Evolutionary conservation across 495 filamentous ascomycete genomes (phyloP).

Genomic region (Penicillium longicatenatum): DNA sequence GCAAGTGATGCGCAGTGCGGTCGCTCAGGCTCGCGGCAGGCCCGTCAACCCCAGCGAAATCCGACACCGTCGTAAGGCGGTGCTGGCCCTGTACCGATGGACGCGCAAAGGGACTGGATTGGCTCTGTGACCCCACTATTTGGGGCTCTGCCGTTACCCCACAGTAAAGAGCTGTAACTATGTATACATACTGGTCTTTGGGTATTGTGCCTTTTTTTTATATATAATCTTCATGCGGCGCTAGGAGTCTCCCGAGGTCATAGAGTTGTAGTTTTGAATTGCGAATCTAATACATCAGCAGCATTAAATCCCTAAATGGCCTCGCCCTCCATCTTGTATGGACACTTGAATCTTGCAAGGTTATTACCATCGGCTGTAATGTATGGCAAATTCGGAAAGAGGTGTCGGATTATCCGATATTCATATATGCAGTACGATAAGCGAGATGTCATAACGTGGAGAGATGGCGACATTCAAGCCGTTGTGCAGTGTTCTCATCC

Average conservation of each 20-base stretch:
- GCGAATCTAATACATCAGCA: neutral
- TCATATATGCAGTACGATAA: too few relatives aligned
- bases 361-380: too few relatives aligned
- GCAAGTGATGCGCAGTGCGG: slow-evolving; percentile 79
- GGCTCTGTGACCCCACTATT: slow-evolving; percentile 54
- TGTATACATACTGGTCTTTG: neutral
- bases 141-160: neutral
- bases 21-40: slow-evolving; percentile 73
- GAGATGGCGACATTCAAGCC: neutral
- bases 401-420: too few relatives aligned
- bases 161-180: neutral
- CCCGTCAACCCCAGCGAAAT: slow-evolving; percentile 77
- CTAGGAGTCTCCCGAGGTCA: too few relatives aligned
- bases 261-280: too few relatives aligned
- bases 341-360: too few relatives aligned
- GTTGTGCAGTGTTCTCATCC: neutral
- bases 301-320: too few relatives aligned
- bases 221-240: neutral
- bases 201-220: neutral
- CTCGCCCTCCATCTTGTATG: neutral
- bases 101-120: slow-evolving; percentile 76
- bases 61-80: slow-evolving; percentile 69
- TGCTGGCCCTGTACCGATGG: slow-evolving; percentile 77
- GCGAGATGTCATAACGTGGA: too few relatives aligned
- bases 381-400: too few relatives aligned